phyloP scores from a whole-genome alignment of 2,329 filamentous ascomycete species.

The Monosporascus sp. region DNA sequence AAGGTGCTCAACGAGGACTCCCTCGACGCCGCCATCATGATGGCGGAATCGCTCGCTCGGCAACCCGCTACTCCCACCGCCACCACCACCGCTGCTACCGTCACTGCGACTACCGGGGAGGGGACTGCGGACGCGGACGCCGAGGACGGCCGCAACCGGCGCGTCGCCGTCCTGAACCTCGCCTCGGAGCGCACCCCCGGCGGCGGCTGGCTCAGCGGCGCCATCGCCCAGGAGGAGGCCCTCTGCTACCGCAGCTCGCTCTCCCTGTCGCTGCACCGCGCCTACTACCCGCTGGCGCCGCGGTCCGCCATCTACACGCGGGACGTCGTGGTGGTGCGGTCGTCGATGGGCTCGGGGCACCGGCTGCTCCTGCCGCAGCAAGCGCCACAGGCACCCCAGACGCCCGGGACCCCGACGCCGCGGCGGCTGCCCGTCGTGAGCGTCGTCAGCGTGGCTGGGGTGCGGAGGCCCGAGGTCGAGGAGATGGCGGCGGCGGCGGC shows the following conservation, averaged over 20 bases:
- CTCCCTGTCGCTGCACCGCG: conserved; percentile 28
- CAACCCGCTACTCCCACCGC: not conserved
- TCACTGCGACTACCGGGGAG: conserved; percentile 9
- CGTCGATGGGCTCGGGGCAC: conserved; percentile 18
- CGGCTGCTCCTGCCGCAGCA: conserved; percentile 16
- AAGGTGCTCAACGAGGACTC: conserved; percentile 52
- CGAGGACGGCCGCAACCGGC: conserved; percentile 5
- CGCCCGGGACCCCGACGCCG: not conserved
- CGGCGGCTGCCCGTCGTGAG: conserved; percentile 31
- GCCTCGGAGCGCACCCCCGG: conserved; percentile 45
- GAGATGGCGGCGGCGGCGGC: not conserved
- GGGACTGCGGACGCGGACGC: not conserved
- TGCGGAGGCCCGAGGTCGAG: conserved; percentile 8
- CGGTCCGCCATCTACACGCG: conserved; percentile 24
- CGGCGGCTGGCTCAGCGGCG: conserved; percentile 48
- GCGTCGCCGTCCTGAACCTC: conserved; percentile 52
- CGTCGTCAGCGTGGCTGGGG: conserved; percentile 36
- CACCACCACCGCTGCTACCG: conserved; percentile 22
- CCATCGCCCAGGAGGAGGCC: conserved; percentile 54
- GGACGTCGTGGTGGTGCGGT: conserved; percentile 28
- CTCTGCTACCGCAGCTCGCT: conserved; percentile 51
- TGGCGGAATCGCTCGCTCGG: conserved; percentile 16
- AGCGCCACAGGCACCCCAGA: not conserved
- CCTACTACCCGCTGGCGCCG: conserved; percentile 18
- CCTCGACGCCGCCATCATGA: conserved; percentile 48